Evolutionary conservation across 371 early-diverging fungal species (phyloP), one percentile per base, ranked within the genome.

Genomic region (Syncephalis fuscata): DNA sequence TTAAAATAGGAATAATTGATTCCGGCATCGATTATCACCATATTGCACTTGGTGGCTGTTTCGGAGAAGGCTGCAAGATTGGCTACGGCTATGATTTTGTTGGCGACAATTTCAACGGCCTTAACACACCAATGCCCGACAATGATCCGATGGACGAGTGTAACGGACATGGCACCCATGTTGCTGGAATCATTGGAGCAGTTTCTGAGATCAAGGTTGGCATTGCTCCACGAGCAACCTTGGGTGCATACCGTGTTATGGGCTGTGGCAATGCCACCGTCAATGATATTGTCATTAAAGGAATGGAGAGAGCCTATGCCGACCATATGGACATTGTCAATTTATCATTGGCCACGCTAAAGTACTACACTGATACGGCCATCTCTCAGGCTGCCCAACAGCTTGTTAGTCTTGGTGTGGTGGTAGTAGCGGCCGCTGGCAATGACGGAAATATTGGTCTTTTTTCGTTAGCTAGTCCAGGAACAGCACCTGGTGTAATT

Each of bases 371-470:
- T 20, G 63, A 69, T 25, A 58, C 62, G 43, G 66, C 74, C 14
- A 51, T 57, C 19, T 55, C 68, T 2, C 54, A 51, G 14, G 66
- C 64, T 0, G 66, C 62, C 10, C 50, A 68, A 21, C 57, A 54
- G 7, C 61, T 80, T 15, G 57, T 61, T 17, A 44, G 37, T 22
- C 44, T 50, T 5, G 73, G 73, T 22, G 54, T 73, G 23, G 51
- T 67, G 19, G 57, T 76, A 15, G 61, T 66, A 36, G 65, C 64
- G 14, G 73, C 88, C 2, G 71, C 69, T 20, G 87, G 88, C 5
- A 88, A 88, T 62, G 70, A 74, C 39, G 86, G 86, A 15, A 45
- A 53, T 3, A 56, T 66, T 14, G 88, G 88, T 1, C 56, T 80
- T 2, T 78, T 65, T 53, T 62, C 70, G 49, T 64, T 72, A 0